phyloP scores from a whole-genome alignment of 495 filamentous ascomycete species.

The Polyplosphaeria fusca region DNA sequence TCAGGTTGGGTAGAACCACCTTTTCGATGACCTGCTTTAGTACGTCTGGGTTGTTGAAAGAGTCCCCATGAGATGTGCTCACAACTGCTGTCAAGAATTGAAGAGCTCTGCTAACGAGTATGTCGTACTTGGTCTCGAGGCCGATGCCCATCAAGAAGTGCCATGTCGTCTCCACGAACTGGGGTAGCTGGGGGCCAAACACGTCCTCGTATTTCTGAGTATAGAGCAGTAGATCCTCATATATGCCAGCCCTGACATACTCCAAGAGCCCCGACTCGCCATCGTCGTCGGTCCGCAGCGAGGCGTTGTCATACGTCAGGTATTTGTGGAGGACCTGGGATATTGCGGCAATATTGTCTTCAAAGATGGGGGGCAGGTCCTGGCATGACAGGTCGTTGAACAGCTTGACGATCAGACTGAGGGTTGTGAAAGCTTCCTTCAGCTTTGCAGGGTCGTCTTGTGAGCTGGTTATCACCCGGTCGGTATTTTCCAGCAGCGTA shows the following conservation, averaged over 20 bases:
- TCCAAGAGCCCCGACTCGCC: conserved; percentile 81
- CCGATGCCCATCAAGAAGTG: conserved; percentile 81
- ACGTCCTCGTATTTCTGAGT: conserved; percentile 92
- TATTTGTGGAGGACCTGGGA: conserved; percentile 85
- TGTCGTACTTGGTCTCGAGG: conserved; percentile 86
- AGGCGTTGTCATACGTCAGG: conserved; percentile 77
- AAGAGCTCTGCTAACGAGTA: conserved; percentile 88
- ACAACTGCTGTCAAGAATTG: conserved; percentile 91
- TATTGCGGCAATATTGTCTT: conserved; percentile 74
- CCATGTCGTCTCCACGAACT: conserved; percentile 88
- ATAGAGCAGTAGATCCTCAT: conserved; percentile 80
- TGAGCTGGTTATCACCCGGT: conserved; percentile 71
- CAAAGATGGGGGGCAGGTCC: conserved; percentile 90
- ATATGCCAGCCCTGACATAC: conserved; percentile 84
- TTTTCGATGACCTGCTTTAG: conserved; percentile 85
- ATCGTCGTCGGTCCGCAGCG: conserved; percentile 79
- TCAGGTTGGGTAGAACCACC: conserved; percentile 90
- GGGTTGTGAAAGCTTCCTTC: conserved; percentile 70
- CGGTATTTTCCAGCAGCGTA: conserved; percentile 72
- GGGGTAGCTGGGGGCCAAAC: conserved; percentile 70
- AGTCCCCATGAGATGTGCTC: conserved; percentile 68
- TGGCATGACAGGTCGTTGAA: conserved; percentile 95
- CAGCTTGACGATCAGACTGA: conserved; percentile 83
- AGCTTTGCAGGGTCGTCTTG: conserved; percentile 69
- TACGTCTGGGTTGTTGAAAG: conserved; percentile 76